These are phyloP conservation scores for Lachancea waltii DNA, from an alignment of 805 yeast species.

Conservation along the genomic window DNA sequence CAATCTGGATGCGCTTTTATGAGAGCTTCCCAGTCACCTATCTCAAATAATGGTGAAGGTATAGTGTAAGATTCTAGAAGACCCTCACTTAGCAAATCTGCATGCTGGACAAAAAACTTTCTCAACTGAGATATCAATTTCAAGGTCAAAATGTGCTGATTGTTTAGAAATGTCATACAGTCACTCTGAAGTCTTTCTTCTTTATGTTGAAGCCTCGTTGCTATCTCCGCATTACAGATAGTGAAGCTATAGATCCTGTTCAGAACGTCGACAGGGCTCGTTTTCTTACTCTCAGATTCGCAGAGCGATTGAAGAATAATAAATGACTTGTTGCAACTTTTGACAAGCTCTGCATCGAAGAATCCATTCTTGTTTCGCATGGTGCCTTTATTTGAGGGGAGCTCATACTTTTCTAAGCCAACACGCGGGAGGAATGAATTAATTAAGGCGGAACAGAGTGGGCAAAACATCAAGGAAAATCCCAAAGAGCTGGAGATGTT, in stretches of 20 bases:
- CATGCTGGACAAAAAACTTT: background rate
- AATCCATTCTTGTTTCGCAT: background rate
- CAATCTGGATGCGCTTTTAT: no score
- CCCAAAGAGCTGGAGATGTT: constrained; percentile 71
- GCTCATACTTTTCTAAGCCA: background rate
- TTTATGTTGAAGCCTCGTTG: constrained; percentile 28
- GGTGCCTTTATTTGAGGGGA: background rate
- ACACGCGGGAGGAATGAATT: constrained; percentile 73
- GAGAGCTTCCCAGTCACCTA: no score
- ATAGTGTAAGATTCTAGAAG: background rate
- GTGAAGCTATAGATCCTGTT: constrained; percentile 43
- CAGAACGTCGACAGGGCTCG: constrained; percentile 22
- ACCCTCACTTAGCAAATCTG: background rate
- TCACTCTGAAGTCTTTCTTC: background rate
- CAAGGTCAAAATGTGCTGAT: constrained; percentile 53
- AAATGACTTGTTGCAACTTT: constrained; percentile 14
- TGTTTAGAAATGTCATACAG: constrained; percentile 42
- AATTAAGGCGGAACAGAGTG: constrained; percentile 81
- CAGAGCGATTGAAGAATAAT: constrained; percentile 16
- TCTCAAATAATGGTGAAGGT: background rate
- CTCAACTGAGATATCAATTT: constrained; percentile 41
- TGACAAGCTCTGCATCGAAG: background rate
- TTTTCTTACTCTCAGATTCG: background rate
- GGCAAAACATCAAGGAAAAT: constrained; percentile 75
- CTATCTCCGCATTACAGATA: constrained; percentile 58